Evolutionary conservation across 2,329 filamentous ascomycete genomes (phyloP).

Genomic region (Knoxdaviesia capensis): DNA sequence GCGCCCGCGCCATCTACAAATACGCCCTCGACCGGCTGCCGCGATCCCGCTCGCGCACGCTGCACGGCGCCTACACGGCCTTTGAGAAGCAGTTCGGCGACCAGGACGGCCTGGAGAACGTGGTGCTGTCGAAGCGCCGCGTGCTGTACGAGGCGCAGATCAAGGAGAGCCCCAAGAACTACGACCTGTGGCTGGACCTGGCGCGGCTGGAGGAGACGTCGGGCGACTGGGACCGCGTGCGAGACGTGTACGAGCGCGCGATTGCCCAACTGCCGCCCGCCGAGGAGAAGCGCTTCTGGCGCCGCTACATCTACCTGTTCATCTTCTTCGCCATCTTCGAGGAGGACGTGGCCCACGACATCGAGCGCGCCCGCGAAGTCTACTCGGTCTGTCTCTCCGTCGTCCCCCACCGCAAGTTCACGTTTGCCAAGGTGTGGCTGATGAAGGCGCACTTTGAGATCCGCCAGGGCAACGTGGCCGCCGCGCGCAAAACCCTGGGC

Average conservation of each 20-base stretch:
- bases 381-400: slow-evolving; percentile 76
- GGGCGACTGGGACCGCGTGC: slow-evolving; percentile 61
- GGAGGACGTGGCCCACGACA: slow-evolving; percentile 66
- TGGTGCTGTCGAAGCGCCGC: slow-evolving; percentile 82
- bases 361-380: slow-evolving; percentile 64
- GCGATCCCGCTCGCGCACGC: slow-evolving; percentile 59
- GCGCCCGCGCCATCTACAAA: slow-evolving; percentile 87
- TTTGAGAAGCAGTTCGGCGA: slow-evolving; percentile 98
- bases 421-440: slow-evolving; percentile 92
- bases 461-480: slow-evolving; percentile 60
- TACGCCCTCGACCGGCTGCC: slow-evolving; percentile 85
- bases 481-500: slow-evolving; percentile 75
- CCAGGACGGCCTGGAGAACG: slow-evolving; percentile 79
- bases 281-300: slow-evolving; percentile 93
- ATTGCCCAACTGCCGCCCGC: slow-evolving; percentile 91
- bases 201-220: slow-evolving; percentile 74
- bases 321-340: slow-evolving; percentile 95
- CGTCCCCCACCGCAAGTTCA: slow-evolving; percentile 91
- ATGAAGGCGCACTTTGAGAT: slow-evolving; percentile 87
- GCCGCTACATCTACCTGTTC: slow-evolving; percentile 94
- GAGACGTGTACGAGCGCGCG: slow-evolving; percentile 87
- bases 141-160: slow-evolving; percentile 89
- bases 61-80: slow-evolving; percentile 89
- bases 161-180: slow-evolving; percentile 87
- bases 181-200: slow-evolving; percentile 95